Conservation (phyloP, 768 basidiomycete species). For the Fibroporia radiculosa region DNA sequence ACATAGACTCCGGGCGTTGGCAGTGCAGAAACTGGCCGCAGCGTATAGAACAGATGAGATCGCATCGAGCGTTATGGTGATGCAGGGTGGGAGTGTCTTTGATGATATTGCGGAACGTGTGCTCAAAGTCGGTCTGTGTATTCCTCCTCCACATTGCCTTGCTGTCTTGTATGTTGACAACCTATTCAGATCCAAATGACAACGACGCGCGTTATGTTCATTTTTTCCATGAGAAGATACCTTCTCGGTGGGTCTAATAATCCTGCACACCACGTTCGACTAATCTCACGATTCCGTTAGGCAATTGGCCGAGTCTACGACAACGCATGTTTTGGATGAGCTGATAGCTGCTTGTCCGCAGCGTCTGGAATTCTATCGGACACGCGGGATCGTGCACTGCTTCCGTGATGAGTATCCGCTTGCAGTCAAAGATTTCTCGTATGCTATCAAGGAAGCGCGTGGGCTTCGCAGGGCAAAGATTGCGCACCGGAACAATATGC, state of each 20-base stretch:
- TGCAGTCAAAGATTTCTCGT: slow-evolving; percentile 75
- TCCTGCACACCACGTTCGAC: slow-evolving; percentile 4
- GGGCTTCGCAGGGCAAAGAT: slow-evolving; percentile 57
- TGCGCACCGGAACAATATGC: slow-evolving; percentile 39
- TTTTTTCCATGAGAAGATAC: slow-evolving; percentile 94
- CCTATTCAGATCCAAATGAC: slow-evolving; percentile 58
- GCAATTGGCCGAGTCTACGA: slow-evolving; percentile 80
- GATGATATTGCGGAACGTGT: slow-evolving; percentile 90
- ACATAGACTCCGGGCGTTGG: slow-evolving; percentile 71
- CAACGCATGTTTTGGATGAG: slow-evolving; percentile 69
- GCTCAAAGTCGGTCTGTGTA: slow-evolving; percentile 55
- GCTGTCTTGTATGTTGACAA: not conserved
- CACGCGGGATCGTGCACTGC: slow-evolving; percentile 84
- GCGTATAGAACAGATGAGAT: slow-evolving; percentile 88
- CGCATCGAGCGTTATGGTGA: slow-evolving; percentile 88
- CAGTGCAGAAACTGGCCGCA: slow-evolving; percentile 79
- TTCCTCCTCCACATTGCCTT: not conserved
- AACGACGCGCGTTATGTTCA: slow-evolving; percentile 81
- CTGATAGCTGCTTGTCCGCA: slow-evolving; percentile 70
- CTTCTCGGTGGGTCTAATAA: slow-evolving; percentile 72
- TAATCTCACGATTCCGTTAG: slow-evolving; percentile 31
- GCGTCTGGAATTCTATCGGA: slow-evolving; percentile 77
- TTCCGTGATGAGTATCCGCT: slow-evolving; percentile 76
- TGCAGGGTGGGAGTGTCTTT: slow-evolving; percentile 90
- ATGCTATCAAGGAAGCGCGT: slow-evolving; percentile 73